Conservation (phyloP, 805 yeast genomes). For the Nakazawaea anatomiae region DNA sequence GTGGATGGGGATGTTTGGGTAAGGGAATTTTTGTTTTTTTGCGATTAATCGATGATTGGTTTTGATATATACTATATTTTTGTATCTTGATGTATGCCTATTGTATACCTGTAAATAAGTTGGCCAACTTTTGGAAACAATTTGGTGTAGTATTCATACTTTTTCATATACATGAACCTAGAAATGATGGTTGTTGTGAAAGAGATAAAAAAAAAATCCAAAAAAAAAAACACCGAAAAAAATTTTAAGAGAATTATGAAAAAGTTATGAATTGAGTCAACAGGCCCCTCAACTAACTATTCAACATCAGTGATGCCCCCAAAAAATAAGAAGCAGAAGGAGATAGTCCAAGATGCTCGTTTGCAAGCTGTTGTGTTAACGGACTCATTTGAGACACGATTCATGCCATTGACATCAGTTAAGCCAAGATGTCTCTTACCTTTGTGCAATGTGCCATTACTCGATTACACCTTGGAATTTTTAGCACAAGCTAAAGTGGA, state of each 20-base stretch:
- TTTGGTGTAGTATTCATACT: too few relatives aligned
- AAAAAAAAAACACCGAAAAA: not conserved
- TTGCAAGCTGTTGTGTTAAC: constrained; percentile 93
- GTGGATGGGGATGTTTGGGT: too few relatives aligned
- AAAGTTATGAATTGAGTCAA: too few relatives aligned
- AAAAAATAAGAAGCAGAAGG: constrained; percentile 47
- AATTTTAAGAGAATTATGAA: not conserved
- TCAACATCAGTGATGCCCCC: constrained; percentile 31
- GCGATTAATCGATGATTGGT: too few relatives aligned
- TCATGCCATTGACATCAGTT: constrained; percentile 84
- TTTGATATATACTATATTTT: not conserved
- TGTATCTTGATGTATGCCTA: not conserved
- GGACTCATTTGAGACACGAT: constrained; percentile 88
- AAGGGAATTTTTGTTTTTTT: too few relatives aligned
- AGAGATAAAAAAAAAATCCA: too few relatives aligned
- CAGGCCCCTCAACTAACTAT: too few relatives aligned
- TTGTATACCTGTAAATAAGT: too few relatives aligned
- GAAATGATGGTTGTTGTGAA: too few relatives aligned
- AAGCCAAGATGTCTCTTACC: constrained; percentile 91
- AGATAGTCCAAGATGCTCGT: constrained; percentile 60
- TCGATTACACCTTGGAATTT: constrained; percentile 93
- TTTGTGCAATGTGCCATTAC: constrained; percentile 85
- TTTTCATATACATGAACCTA: too few relatives aligned
- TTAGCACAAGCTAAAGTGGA: constrained; percentile 85
- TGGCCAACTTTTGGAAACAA: too few relatives aligned